Evolutionary conservation across 805 yeast species (phyloP).

Genomic region (Spathaspora passalidarum): DNA sequence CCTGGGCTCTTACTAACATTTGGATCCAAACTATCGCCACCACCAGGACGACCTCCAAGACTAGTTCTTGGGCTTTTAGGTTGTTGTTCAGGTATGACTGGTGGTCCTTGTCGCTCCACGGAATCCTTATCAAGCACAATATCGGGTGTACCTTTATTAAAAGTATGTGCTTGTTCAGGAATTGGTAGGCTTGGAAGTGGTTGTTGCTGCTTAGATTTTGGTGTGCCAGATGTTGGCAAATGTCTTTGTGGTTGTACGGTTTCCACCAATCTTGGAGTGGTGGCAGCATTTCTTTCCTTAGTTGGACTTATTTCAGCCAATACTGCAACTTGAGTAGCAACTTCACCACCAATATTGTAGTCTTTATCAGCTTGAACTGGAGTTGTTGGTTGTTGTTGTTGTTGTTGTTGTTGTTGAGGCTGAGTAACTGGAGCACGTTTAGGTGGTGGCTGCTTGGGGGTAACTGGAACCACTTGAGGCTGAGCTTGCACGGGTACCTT

Average conservation of each 20-base stretch:
- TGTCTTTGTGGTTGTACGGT: constrained; percentile 4
- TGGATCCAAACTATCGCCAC: constrained; percentile 31
- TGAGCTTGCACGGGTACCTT: constrained; percentile 7
- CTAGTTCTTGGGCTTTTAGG: constrained; percentile 24
- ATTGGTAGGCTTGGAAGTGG: constrained; percentile 19
- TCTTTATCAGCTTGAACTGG: too few relatives aligned
- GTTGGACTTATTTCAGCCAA: constrained; percentile 2
- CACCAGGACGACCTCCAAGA: constrained; percentile 9
- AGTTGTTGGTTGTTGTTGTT: constrained; percentile 5
- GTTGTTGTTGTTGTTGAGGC: constrained; percentile 1
- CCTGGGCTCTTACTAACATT: constrained; percentile 23
- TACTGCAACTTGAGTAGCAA: constrained; percentile 9
- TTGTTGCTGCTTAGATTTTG: constrained; percentile 4
- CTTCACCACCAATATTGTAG: neutral
- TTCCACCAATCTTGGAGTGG: constrained; percentile 18
- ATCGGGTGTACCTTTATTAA: neutral
- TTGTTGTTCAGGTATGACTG: constrained; percentile 24
- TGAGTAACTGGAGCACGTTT: neutral
- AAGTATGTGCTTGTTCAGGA: constrained; percentile 42
- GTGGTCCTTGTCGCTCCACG: constrained; percentile 6
- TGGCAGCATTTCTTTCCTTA: constrained; percentile 9
- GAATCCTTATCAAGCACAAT: neutral
- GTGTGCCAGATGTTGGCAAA: constrained; percentile 6
- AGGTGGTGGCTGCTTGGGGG: constrained; percentile 7
- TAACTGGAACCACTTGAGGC: constrained; percentile 5